Conservation (phyloP, 495 filamentous ascomycete genomes). For the Aspergillus cristatus region DNA sequence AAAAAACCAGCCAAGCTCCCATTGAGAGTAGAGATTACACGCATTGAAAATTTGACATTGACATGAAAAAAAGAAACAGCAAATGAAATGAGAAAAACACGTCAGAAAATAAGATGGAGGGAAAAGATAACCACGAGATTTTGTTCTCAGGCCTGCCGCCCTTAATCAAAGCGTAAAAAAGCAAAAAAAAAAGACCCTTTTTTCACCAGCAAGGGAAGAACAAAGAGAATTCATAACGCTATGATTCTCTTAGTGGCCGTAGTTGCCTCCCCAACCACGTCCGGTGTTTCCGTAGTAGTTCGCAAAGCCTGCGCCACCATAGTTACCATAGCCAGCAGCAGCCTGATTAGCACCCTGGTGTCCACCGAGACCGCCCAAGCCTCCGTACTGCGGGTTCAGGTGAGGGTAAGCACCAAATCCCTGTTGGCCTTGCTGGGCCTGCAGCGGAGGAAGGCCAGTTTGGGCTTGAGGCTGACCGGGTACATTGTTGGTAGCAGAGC, state of each 20-base stretch:
- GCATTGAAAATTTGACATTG: constrained; percentile 14
- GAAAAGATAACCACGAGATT: constrained; percentile 19
- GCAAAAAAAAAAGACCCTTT: background rate
- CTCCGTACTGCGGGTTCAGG: constrained; percentile 62
- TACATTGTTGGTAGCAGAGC: constrained; percentile 70
- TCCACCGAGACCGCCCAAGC: constrained; percentile 59
- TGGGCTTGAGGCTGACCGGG: constrained; percentile 51
- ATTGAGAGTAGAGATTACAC: constrained; percentile 41
- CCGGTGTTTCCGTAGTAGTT: constrained; percentile 46
- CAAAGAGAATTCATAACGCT: constrained; percentile 24
- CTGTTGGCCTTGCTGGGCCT: constrained; percentile 57
- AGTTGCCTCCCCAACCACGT: constrained; percentile 67
- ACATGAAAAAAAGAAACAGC: constrained; percentile 3
- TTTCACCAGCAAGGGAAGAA: background rate
- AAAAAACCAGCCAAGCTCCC: constrained; percentile 38
- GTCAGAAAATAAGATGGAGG: constrained; percentile 18
- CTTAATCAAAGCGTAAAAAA: constrained; percentile 16
- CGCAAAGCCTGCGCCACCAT: constrained; percentile 43
- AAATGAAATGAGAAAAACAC: constrained; percentile 6
- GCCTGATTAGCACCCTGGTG: constrained; percentile 61
- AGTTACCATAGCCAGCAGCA: constrained; percentile 39
- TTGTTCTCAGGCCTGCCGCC: constrained; percentile 13
- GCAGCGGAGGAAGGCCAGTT: constrained; percentile 62
- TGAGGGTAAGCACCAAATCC: constrained; percentile 72
- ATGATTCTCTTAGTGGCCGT: constrained; percentile 36